Base-by-base conservation (phyloP, 345 rosid genomes). In the Trapa incisa region DNA sequence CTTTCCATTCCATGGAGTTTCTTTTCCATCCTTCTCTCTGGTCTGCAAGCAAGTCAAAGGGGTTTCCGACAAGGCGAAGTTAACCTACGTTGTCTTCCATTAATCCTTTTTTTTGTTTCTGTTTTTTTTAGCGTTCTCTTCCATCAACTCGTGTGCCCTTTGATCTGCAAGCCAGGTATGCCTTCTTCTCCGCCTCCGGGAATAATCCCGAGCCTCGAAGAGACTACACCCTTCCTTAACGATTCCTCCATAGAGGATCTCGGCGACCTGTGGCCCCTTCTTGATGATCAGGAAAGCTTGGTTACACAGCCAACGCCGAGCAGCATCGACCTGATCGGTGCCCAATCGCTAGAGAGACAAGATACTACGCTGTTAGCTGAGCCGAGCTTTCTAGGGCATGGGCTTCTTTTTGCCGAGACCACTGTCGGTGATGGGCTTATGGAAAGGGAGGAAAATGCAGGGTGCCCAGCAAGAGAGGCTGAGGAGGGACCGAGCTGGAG, bases 221-320 rank as follows among this genome's bases (percentile, higher is more conserved):
- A 50, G 13, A 54, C 60, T 54, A n/a, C 60, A 22, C 58, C 57
- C 13, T 13, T 15, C 41, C 39, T 16, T 22, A 22, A 22, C 56
- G 69, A 66, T 66, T 29, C 5, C n/a, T 50, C 22, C 38, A 0
- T 66, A n/a, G 41, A 48, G 22, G 69, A 48, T 13, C 48, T 66
- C n/a, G 45, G 32, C 12, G 69, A 66, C 42, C 50, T 48, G 56
- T 66, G 69, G 69, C 69, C 60, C 12, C 58, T 47, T 36, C 42
- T 47, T 35, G 32, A 47, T 48, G 42, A 66, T 47, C 22, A 15
- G 11, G 10, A 66, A 2, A 52, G 35, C 60, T 35, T n/a, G 6
- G 33, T 22, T 5, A 15, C 39, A 35, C 68, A 47, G 11, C 57
- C 41, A 5, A 58, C 35, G 13, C 5, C 29, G 9, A 45, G 56